Evolutionary conservation across 2,329 filamentous ascomycete species (phyloP), one percentile per base, ranked within the genome.

Genomic region (Ceratocystis lukuohia): DNA sequence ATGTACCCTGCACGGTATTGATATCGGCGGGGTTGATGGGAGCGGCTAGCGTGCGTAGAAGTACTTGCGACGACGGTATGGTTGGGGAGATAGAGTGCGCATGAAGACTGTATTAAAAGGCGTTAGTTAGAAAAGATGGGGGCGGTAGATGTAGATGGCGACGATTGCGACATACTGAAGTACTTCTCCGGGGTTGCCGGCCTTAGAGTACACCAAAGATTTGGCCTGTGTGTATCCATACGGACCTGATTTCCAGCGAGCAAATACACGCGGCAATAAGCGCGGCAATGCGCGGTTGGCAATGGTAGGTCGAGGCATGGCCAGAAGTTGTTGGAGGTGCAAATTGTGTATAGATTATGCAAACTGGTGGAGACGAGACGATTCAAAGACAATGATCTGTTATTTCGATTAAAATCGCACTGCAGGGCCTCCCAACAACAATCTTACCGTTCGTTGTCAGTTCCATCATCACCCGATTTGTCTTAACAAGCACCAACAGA

Each of bases 21-120:
- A 99, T 89, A 77, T 99, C 94, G 73, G 94, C 92, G 28, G 94
- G 94, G 78, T 99, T 99, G 76, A 99, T 90, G 67, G 94, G 91
- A 0, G 91, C 86, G 41, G 92, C 89, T 72, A 99, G 89, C 72
- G 94, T 87, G 75, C 91, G 90, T 68, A 99, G 80, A 65, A 93
- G 91, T 71, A 95, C 77, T 61, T 81, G 77, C 61, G 76, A 76
- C 44, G 79, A 74, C 61, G 89, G 87, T 69, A 91, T 83, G 2
- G 84, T 82, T 2, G 89, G 88, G 3, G 87, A 87, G 73, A 93
- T 90, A 70, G 88, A 90, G 77, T 92, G 85, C 0, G 78, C 82
- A 76, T 92, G 88, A 2, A 93, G 77, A 20, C 84, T 86, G 61
- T 17, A 2, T 64, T 5, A 6, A n/a, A 50, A 50, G 17, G 5